phyloP scores from a whole-genome alignment of 192 early-diverging fungal genomes.

The Anaeromyces robustus region DNA sequence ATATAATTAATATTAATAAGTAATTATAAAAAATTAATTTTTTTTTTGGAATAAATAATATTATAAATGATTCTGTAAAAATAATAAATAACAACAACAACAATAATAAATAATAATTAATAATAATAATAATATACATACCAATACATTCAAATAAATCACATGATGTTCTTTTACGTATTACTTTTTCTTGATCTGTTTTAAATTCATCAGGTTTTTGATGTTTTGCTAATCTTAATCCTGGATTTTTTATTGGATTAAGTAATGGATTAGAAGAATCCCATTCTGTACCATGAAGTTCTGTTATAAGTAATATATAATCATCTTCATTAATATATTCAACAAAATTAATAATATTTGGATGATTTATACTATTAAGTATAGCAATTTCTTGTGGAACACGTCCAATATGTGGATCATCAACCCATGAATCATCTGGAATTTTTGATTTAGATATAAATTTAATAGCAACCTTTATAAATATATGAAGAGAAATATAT shows the following conservation, averaged over 20 bases:
- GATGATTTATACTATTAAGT: slow-evolving; percentile 16
- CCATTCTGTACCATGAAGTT: slow-evolving; percentile 29
- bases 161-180: slow-evolving; percentile 17
- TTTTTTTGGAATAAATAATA: too few relatives aligned
- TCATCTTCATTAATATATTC: slow-evolving; percentile 18
- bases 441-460: slow-evolving; percentile 26
- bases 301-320: slow-evolving; percentile 28
- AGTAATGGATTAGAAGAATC: slow-evolving; percentile 12
- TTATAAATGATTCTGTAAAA: too few relatives aligned
- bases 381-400: slow-evolving; percentile 21
- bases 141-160: slow-evolving; percentile 37
- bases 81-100: too few relatives aligned
- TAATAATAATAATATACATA: too few relatives aligned
- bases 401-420: background rate
- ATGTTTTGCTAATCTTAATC: slow-evolving; percentile 7
- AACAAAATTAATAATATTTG: slow-evolving; percentile 24
- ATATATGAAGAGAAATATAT: too few relatives aligned
- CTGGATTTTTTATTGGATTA: slow-evolving; percentile 15
- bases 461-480: slow-evolving; percentile 28
- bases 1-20: too few relatives aligned
- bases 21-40: too few relatives aligned
- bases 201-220: background rate
- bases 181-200: slow-evolving; percentile 16
- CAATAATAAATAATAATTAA: too few relatives aligned
- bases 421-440: slow-evolving; percentile 16